Evolutionary conservation across 352 stramenopile species (phyloP).

Genomic region (Pythium utonaiense): DNA sequence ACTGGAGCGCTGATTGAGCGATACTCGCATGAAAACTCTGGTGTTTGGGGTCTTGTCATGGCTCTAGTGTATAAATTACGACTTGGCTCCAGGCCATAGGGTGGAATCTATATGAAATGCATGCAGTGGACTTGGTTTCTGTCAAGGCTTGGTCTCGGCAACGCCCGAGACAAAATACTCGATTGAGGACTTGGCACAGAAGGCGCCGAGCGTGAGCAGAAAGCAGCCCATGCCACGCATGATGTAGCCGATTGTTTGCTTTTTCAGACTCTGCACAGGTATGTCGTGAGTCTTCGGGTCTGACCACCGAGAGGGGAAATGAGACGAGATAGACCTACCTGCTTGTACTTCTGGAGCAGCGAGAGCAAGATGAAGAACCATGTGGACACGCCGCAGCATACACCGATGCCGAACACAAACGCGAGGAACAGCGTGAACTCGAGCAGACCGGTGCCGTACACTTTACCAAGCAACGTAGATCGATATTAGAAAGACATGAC

Average conservation of each 20-base stretch:
- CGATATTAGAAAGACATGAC: no score
- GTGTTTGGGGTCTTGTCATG: background rate
- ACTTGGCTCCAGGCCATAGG: slow-evolving; percentile 6
- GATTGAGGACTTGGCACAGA: slow-evolving; percentile 84
- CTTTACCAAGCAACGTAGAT: slow-evolving; percentile 24
- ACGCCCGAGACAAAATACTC: slow-evolving; percentile 72
- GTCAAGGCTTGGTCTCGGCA: slow-evolving; percentile 32
- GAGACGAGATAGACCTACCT: no score
- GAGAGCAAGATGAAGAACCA: slow-evolving; percentile 88
- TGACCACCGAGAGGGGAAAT: no score
- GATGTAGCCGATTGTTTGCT: slow-evolving; percentile 78
- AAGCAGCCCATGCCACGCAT: slow-evolving; percentile 85
- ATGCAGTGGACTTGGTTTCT: background rate
- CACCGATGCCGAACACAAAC: slow-evolving; percentile 78
- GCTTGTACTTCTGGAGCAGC: slow-evolving; percentile 88
- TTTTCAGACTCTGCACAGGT: slow-evolving; percentile 53
- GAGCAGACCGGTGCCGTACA: slow-evolving; percentile 83
- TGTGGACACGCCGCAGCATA: slow-evolving; percentile 82
- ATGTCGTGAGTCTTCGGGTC: no score
- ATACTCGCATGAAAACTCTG: background rate
- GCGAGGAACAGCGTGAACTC: slow-evolving; percentile 85
- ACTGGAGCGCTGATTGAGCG: background rate
- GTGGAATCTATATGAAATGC: slow-evolving; percentile 14
- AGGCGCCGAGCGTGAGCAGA: slow-evolving; percentile 65
- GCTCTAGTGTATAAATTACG: slow-evolving; percentile 5